Conservation (phyloP, 495 filamentous ascomycete species). For the Jackrogersella multiformis region DNA sequence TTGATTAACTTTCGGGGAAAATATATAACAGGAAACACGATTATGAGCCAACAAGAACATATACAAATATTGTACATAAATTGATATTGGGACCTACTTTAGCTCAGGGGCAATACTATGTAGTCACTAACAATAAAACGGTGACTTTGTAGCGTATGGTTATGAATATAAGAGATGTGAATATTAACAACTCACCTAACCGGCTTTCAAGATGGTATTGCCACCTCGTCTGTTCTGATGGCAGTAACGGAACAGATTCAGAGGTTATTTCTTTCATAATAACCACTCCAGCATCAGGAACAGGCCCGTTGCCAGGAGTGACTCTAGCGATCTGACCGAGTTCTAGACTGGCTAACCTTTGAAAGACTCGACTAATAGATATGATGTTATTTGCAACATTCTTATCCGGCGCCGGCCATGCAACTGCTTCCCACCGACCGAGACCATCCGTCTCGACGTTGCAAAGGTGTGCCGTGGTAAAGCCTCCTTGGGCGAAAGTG, state of each 20-base stretch:
- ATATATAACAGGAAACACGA: not conserved
- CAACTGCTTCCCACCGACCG: constrained; percentile 37
- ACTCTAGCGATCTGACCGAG: constrained; percentile 43
- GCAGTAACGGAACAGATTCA: constrained; percentile 29
- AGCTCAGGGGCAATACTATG: not conserved
- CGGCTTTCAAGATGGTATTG: constrained; percentile 69
- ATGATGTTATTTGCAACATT: constrained; percentile 48
- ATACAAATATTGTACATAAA: constrained; percentile 25
- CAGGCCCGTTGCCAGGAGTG: constrained; percentile 35
- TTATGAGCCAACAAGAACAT: constrained; percentile 16
- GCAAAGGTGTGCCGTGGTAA: constrained; percentile 40
- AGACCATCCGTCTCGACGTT: constrained; percentile 32
- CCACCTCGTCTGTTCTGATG: constrained; percentile 66
- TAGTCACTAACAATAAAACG: not conserved
- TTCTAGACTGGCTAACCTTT: constrained; percentile 37
- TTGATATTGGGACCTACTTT: not conserved
- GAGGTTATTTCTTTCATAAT: constrained; percentile 41
- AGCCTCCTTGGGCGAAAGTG: constrained; percentile 42
- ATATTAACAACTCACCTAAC: constrained; percentile 54
- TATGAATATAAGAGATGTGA: not conserved
- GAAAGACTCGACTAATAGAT: constrained; percentile 44
- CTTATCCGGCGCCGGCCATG: constrained; percentile 44
- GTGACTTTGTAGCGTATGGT: not conserved
- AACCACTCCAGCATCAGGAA: constrained; percentile 40
- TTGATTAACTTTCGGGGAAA: not conserved